Evolutionary conservation across 192 early-diverging fungal species (phyloP), one percentile per base, ranked within the genome.

Genomic region (Entomortierella chlamydospora): DNA sequence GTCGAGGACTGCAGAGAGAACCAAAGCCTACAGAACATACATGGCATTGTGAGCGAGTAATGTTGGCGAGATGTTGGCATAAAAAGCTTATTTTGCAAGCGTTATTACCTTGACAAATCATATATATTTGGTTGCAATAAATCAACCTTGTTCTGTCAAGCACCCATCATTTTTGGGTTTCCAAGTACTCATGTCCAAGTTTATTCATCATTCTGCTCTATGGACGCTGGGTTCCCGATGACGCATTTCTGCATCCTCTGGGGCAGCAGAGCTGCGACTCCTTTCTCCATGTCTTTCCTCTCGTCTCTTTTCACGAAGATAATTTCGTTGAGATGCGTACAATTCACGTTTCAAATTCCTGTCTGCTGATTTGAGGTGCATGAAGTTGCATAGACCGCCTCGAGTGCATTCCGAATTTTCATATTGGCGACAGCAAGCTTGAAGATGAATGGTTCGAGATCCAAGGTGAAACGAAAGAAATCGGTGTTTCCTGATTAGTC

Each of bases 331-430:
- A 50, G 92, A 92, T 22, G 92, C 94, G 66, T 87, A 92, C 30
- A 99, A 82, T n/a, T 95, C 94, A 70, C 91, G 86, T 64, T 89
- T 88, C 57, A 99, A 78, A 49, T 84, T 72, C 53, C 92, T 85
- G n/a, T 91, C 87, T 8, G 96, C 94, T 55, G 91, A 87, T 65
- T 96, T 95, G 45, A 99, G 85, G 85, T 99, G 98, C 98, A 99
- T 98, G 87, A 99, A 99, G 84, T 98, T 99, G 86, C 98, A 99
- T 68, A 96, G 92, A 10, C 97, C 97, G 29, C 96, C 96, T 17
- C 97, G 93, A 72, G 91, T 95, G 86, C 98, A 99, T 81, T 97
- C 95, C 60, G 90, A 85, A 51, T 87, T 95, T 72, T 99, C 98
- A 82, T 99, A 93, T 81, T 98, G 97, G 31, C 97, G 90, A 81